Conservation (phyloP, 176 grass and related monocot species). For the Bothriochloa decipiens region DNA sequence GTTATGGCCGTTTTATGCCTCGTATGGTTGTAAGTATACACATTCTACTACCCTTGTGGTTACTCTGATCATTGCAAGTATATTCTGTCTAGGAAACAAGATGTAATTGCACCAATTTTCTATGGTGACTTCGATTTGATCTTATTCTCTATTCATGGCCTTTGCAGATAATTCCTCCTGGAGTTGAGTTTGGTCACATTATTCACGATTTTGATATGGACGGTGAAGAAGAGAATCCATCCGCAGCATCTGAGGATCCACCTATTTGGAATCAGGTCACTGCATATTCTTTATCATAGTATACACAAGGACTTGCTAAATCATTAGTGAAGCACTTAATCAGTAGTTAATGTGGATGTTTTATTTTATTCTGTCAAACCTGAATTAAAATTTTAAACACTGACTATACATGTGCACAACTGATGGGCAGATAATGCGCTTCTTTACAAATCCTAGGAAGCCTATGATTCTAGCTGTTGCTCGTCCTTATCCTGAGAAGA, state of each 20-base stretch:
- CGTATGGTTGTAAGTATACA: background rate
- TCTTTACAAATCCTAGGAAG: slow-evolving; percentile 6
- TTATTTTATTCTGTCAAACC: background rate
- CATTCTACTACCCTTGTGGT: background rate
- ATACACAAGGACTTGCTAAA: background rate
- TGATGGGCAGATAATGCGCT: background rate
- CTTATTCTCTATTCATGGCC: background rate
- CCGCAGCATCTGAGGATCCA: background rate
- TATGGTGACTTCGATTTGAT: background rate
- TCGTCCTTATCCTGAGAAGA: background rate
- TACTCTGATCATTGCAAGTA: background rate
- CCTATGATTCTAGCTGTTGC: slow-evolving; percentile 5
- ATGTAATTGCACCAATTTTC: background rate
- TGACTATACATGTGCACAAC: background rate
- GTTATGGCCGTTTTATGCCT: slow-evolving; percentile 2
- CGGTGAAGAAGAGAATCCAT: background rate
- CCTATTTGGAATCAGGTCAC: background rate
- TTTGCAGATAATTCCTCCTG: slow-evolving; percentile 6
- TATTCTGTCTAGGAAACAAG: background rate
- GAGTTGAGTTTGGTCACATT: background rate
- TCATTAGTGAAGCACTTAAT: background rate
- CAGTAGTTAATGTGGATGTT: background rate
- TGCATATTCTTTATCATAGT: background rate
- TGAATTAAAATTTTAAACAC: background rate
- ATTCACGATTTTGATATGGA: background rate